A percentile compares a stretch with the other conserved stretches of the same genome.
These are phyloP conservation scores for Penicillium sp. DNA, from an alignment of 2,329 filamentous ascomycete genomes.

Conservation along the genomic window DNA sequence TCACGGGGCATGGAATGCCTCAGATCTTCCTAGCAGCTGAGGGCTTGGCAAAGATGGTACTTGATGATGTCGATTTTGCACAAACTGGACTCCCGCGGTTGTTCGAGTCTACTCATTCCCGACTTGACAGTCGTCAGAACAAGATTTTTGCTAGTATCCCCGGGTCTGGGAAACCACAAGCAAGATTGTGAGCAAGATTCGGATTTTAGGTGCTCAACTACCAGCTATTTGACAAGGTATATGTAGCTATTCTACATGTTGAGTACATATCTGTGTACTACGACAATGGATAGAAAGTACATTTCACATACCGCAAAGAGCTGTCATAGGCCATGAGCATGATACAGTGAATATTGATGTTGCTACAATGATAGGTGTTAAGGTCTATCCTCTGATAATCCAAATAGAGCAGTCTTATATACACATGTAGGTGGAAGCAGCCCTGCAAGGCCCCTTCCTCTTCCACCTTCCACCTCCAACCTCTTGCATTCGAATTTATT, in stretches of 20 bases:
- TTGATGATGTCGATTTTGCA: slow-evolving; percentile 19
- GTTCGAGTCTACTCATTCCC: slow-evolving; percentile 25
- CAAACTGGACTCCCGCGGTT: slow-evolving; percentile 26
- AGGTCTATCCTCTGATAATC: too few species aligned
- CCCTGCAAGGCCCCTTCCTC: too few species aligned
- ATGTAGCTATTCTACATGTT: background rate
- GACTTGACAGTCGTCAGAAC: slow-evolving; percentile 18
- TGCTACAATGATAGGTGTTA: too few species aligned
- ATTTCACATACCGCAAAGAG: background rate
- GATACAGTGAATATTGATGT: too few species aligned
- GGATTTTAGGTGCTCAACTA: background rate
- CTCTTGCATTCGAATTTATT: too few species aligned
- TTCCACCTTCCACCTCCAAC: too few species aligned
- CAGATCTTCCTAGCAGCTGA: slow-evolving; percentile 53
- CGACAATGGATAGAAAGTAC: too few species aligned
- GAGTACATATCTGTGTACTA: too few species aligned
- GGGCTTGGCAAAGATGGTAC: slow-evolving; percentile 50
- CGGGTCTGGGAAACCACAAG: background rate
- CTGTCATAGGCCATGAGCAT: too few species aligned
- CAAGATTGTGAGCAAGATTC: background rate
- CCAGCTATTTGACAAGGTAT: background rate
- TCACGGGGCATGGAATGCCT: slow-evolving; percentile 62
- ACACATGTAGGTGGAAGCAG: too few species aligned
- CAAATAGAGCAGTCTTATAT: too few species aligned
- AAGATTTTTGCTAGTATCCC: slow-evolving; percentile 11